Evolutionary conservation across 768 basidiomycete species (phyloP).

Genomic region (Leccinum ochraceum): DNA sequence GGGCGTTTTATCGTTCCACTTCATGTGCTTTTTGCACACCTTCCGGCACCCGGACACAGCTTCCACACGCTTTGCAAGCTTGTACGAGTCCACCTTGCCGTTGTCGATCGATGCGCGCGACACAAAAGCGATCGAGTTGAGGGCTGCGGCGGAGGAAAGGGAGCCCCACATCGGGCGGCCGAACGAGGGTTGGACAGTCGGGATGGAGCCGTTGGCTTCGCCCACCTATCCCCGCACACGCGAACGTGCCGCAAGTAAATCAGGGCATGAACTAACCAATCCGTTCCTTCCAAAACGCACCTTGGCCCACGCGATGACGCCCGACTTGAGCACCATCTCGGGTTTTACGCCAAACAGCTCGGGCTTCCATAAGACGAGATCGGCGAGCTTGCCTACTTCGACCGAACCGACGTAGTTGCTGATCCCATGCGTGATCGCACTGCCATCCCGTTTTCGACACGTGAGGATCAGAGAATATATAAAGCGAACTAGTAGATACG

Average conservation of each 20-base stretch:
- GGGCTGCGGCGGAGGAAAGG: conserved; percentile 72
- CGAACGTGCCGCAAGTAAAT: not conserved
- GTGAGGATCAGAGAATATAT: not conserved
- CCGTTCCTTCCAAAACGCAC: conserved; percentile 40
- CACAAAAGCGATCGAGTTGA: conserved; percentile 86
- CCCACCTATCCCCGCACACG: conserved; percentile 59
- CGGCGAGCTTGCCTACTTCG: conserved; percentile 80
- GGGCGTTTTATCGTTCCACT: conserved; percentile 86
- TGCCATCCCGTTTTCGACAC: conserved; percentile 10
- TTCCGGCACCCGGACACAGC: conserved; percentile 76
- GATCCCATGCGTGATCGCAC: conserved; percentile 94
- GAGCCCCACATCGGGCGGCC: conserved; percentile 95
- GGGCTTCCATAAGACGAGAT: conserved; percentile 95
- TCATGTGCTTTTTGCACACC: conserved; percentile 88
- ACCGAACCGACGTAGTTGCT: conserved; percentile 85
- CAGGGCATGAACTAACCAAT: not conserved
- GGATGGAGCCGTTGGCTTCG: conserved; percentile 95
- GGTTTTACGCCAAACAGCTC: conserved; percentile 92
- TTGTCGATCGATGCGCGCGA: conserved; percentile 66
- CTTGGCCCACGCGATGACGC: conserved; percentile 89
- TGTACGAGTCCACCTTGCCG: conserved; percentile 64
- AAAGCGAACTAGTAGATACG: conserved; percentile 27
- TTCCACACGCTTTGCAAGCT: conserved; percentile 67
- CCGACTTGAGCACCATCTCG: conserved; percentile 93
- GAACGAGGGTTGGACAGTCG: conserved; percentile 88